Evolutionary conservation across 148 eudicot genomes (phyloP).

Genomic region (Silene conica): DNA sequence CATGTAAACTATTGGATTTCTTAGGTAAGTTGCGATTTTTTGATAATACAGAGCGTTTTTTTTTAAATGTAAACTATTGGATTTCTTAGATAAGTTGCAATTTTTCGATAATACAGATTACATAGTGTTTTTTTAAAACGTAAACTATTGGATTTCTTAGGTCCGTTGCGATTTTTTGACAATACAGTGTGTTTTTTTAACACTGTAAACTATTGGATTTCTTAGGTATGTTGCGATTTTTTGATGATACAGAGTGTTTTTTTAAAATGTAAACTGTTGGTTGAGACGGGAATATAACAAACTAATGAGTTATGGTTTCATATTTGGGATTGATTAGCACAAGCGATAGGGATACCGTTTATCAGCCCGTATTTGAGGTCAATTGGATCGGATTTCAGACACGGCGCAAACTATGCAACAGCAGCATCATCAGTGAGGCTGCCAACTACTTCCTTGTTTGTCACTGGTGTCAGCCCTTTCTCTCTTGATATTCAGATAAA

Average conservation of each 20-base stretch:
- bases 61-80: too few species aligned
- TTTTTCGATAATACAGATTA: too few species aligned
- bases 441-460: conserved; percentile 75
- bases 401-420: conserved; percentile 90
- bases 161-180: too few species aligned
- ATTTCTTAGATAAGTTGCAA: too few species aligned
- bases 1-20: too few species aligned
- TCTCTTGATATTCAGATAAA: conserved; percentile 78
- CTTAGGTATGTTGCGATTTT: conserved; percentile 60
- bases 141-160: too few species aligned
- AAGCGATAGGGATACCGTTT: conserved; percentile 71
- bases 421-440: conserved; percentile 67
- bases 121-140: too few species aligned
- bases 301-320: neutral
- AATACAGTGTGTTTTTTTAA: too few species aligned
- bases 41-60: too few species aligned
- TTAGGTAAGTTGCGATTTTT: too few species aligned
- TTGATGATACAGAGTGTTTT: too few species aligned
- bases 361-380: conserved; percentile 84
- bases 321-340: conserved; percentile 35
- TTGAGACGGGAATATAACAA: neutral
- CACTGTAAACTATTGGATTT: too few species aligned
- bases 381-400: conserved; percentile 67
- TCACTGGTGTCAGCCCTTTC: conserved; percentile 85
- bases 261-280: neutral